Percentiles rank a stretch among this genome's conserved stretches.
Evolutionary conservation across 371 early-diverging fungal genomes (phyloP).

Genomic region (Apophysomyces ossiformis): DNA sequence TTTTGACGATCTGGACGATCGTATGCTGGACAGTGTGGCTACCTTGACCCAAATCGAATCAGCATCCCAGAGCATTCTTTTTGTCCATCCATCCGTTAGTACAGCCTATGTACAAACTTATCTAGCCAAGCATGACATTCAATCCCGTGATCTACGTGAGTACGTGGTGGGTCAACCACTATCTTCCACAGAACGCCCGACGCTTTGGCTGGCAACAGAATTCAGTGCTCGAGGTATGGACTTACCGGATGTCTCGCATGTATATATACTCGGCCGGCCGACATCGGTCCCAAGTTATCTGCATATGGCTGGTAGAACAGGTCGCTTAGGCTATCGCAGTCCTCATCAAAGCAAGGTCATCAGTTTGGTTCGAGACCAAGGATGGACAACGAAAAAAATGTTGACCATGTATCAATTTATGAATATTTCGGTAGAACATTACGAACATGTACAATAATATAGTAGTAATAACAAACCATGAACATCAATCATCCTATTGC

Average conservation of each 20-base stretch:
- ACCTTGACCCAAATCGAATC: conserved; percentile 52
- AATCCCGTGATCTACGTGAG: conserved; percentile 35
- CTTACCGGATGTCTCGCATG: conserved; percentile 82
- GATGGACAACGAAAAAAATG: conserved; percentile 41
- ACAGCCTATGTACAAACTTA: conserved; percentile 28
- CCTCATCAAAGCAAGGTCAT: conserved; percentile 59
- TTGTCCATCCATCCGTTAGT: conserved; percentile 49
- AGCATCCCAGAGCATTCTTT: conserved; percentile 63
- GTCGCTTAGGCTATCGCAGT: conserved; percentile 56
- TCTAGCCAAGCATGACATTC: conserved; percentile 30
- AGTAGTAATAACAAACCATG: not conserved
- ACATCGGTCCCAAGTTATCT: conserved; percentile 66
- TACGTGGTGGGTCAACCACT: not conserved
- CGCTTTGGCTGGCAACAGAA: conserved; percentile 75
- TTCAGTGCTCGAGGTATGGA: conserved; percentile 88
- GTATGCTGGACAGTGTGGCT: conserved; percentile 66
- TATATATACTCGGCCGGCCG: conserved; percentile 80
- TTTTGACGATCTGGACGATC: conserved; percentile 65
- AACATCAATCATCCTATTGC: not conserved
- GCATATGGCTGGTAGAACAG: conserved; percentile 88
- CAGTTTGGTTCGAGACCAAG: conserved; percentile 56
- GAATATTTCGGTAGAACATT: conserved; percentile 31
- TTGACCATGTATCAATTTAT: conserved; percentile 43
- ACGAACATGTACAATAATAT: conserved; percentile 42
- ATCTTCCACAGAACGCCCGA: not conserved